Evolutionary conservation across 2,329 filamentous ascomycete genomes (phyloP).

Genomic region (Pezicula carpinea): DNA sequence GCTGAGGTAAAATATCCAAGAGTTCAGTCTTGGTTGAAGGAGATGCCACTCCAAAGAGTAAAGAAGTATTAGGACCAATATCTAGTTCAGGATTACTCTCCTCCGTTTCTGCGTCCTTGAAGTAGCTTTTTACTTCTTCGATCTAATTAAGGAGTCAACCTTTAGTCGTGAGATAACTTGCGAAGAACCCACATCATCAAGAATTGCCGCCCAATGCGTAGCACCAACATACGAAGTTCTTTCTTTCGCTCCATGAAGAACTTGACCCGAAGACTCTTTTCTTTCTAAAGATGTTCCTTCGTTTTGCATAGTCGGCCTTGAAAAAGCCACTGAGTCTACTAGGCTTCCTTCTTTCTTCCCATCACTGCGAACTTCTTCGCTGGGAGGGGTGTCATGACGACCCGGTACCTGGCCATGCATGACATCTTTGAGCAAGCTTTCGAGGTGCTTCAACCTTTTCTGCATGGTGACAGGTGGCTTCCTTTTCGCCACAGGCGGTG

Average conservation of each 20-base stretch:
- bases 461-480: conserved; percentile 44
- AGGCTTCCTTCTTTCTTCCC: too few species aligned
- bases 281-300: neutral
- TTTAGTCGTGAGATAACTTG: conserved; percentile 5
- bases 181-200: conserved; percentile 47
- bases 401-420: conserved; percentile 29
- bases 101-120: conserved; percentile 39
- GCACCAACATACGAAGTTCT: conserved; percentile 50
- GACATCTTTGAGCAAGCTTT: conserved; percentile 53
- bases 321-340: too few species aligned
- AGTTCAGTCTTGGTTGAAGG: conserved; percentile 39
- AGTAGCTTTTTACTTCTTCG: conserved; percentile 54
- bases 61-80: conserved; percentile 26
- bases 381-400: too few species aligned
- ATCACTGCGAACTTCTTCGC: too few species aligned
- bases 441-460: conserved; percentile 48
- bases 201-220: conserved; percentile 56
- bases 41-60: conserved; percentile 36
- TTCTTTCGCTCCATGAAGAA: conserved; percentile 38
- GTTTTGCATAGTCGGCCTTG: neutral
- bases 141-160: conserved; percentile 37
- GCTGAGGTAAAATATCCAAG: conserved; percentile 42
- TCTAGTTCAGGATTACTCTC: conserved; percentile 25
- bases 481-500: conserved; percentile 39
- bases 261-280: conserved; percentile 30